phyloP scores from a whole-genome alignment of 192 early-diverging fungal species.

The Chytriomyces sp. region DNA sequence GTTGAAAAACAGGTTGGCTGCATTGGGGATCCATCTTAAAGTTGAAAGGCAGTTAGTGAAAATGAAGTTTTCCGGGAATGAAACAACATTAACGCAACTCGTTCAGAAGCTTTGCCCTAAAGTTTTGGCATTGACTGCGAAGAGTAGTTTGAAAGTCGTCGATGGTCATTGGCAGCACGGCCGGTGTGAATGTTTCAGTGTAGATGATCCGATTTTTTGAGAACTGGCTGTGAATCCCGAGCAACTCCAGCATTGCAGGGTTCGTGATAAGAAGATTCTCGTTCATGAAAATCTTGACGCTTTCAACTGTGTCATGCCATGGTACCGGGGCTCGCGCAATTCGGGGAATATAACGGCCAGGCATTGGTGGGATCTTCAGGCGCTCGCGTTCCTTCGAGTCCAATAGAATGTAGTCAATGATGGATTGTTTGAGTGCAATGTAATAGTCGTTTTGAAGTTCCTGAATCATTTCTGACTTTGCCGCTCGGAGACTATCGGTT shows the following conservation, averaged over 20 bases:
- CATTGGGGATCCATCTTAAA: conserved; percentile 63
- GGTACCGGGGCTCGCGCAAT: conserved; percentile 65
- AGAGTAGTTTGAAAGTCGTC: conserved; percentile 63
- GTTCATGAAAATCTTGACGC: conserved; percentile 42
- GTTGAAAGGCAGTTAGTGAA: background rate
- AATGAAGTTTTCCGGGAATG: conserved; percentile 14
- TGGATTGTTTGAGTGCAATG: conserved; percentile 54
- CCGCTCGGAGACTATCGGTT: conserved; percentile 39
- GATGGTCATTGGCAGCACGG: conserved; percentile 58
- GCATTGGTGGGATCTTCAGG: conserved; percentile 53
- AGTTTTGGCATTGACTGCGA: conserved; percentile 57
- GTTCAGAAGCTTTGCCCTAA: conserved; percentile 58
- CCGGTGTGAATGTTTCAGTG: conserved; percentile 53
- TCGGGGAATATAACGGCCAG: conserved; percentile 41
- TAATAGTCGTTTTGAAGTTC: conserved; percentile 53
- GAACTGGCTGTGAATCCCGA: conserved; percentile 51
- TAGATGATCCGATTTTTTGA: conserved; percentile 50
- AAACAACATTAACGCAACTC: conserved; percentile 40
- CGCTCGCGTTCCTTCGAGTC: conserved; percentile 56
- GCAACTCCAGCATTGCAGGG: conserved; percentile 57
- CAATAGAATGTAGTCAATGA: conserved; percentile 66
- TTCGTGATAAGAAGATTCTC: conserved; percentile 64
- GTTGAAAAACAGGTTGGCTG: conserved; percentile 62
- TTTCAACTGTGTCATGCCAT: conserved; percentile 55
- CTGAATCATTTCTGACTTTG: conserved; percentile 34